These are phyloP conservation scores for Epithemia pelagica DNA, from an alignment of 108 stramenopile genomes.

Conservation along the genomic window DNA sequence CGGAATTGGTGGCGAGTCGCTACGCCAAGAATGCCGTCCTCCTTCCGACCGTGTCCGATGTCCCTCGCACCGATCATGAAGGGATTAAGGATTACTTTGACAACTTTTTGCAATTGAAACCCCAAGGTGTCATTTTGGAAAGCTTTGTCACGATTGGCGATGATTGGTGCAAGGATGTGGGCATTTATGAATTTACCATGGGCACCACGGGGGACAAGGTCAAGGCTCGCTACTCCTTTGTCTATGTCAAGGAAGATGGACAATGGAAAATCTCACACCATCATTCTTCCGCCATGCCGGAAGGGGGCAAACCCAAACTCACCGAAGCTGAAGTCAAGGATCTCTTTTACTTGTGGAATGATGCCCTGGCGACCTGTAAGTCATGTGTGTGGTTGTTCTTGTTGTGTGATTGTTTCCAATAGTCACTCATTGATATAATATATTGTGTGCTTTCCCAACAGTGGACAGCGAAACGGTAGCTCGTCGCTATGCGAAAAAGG, in stretches of 20 bases:
- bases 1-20: no score
- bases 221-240: conserved; percentile 34
- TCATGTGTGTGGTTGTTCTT: no score
- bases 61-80: conserved; percentile 34
- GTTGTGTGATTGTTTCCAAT: no score
- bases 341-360: conserved; percentile 55
- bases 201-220: conserved; percentile 33
- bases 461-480: conserved; percentile 39
- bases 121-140: conserved; percentile 34
- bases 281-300: conserved; percentile 30
- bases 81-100: conserved; percentile 37
- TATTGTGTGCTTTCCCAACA: no score
- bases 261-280: conserved; percentile 47
- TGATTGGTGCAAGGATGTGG: conserved; percentile 28
- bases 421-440: no score
- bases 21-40: no score
- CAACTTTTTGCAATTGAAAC: conserved; percentile 32
- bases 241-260: conserved; percentile 35
- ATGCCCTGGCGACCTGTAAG: conserved; percentile 51
- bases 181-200: conserved; percentile 47
- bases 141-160: conserved; percentile 28
- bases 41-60: conserved; percentile 34
- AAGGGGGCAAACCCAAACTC: neutral
- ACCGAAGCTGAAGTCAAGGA: conserved; percentile 58
- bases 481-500: conserved; percentile 34